Conservation (phyloP, 2,329 filamentous ascomycete species). For the Tolypocladium paradoxum region DNA sequence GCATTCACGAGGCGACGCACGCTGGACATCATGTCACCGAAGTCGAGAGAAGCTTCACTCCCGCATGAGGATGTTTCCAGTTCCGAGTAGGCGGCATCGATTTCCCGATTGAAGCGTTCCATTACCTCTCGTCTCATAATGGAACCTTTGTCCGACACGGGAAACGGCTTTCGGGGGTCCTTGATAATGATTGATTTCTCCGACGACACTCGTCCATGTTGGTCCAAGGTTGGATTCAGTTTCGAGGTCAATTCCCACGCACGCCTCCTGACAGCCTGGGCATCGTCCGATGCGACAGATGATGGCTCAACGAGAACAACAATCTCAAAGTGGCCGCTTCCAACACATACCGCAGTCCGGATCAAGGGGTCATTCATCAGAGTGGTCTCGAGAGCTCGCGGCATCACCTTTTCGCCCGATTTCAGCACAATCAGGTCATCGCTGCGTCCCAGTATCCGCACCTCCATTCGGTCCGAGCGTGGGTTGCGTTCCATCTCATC, state of each 20-base stretch:
- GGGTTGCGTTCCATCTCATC: conserved; percentile 16
- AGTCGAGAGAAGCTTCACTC: background rate
- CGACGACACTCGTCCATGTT: conserved; percentile 4
- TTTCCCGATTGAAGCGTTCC: conserved; percentile 7
- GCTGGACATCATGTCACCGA: conserved; percentile 2
- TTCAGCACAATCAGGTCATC: conserved; percentile 14
- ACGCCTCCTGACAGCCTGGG: background rate
- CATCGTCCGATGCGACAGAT: background rate
- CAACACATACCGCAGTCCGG: conserved; percentile 5
- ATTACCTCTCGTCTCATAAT: conserved; percentile 4
- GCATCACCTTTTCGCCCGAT: conserved; percentile 9
- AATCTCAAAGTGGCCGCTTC: conserved; percentile 6
- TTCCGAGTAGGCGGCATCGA: conserved; percentile 9
- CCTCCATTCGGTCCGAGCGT: conserved; percentile 4
- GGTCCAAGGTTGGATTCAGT: conserved; percentile 4
- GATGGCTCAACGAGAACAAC: conserved; percentile 7
- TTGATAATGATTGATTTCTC: conserved; percentile 6
- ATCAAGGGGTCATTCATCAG: conserved; percentile 3
- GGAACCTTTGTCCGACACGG: conserved; percentile 10
- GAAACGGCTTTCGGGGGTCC: conserved; percentile 2
- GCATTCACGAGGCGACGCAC: conserved; percentile 7
- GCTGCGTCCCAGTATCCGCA: conserved; percentile 16
- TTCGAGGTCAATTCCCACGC: conserved; percentile 4
- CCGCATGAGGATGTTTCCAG: background rate
- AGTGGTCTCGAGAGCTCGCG: conserved; percentile 5